phyloP scores from a whole-genome alignment of 257 asterid species.

The Nyctanthes arbortristis region DNA sequence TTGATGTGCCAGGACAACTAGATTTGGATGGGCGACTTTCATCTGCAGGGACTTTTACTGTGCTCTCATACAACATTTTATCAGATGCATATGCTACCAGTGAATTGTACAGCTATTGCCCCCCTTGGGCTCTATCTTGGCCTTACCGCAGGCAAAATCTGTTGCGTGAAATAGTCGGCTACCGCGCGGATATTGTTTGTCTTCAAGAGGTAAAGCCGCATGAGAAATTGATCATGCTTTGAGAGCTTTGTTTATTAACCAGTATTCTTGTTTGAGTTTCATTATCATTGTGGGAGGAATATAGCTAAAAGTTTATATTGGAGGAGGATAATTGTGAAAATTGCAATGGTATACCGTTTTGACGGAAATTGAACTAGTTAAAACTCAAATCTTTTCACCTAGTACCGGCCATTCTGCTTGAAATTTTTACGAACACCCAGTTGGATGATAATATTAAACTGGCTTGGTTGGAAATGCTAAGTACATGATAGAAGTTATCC shows the following conservation, averaged over 20 bases:
- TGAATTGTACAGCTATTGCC: constrained; percentile 81
- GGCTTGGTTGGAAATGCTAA: neutral
- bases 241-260: neutral
- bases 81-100: constrained; percentile 74
- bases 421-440: neutral
- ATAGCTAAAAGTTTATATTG: neutral
- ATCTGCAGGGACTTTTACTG: constrained; percentile 79
- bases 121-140: constrained; percentile 99
- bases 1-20: constrained; percentile 61
- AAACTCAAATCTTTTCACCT: too few species aligned
- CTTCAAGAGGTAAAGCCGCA: constrained; percentile 90
- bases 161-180: constrained; percentile 88
- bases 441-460: neutral
- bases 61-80: constrained; percentile 90
- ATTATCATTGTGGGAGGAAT: constrained; percentile 1
- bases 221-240: constrained; percentile 18
- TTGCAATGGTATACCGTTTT: neutral
- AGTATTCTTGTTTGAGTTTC: neutral
- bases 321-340: neutral
- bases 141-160: constrained; percentile 91
- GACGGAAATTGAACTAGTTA: neutral
- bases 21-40: constrained; percentile 58
- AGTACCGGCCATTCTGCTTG: neutral
- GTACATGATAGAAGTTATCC: neutral
- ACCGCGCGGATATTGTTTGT: constrained; percentile 89